These are phyloP conservation scores for Exophiala calicioides DNA, from an alignment of 2,329 filamentous ascomycete species.

Conservation along the genomic window DNA sequence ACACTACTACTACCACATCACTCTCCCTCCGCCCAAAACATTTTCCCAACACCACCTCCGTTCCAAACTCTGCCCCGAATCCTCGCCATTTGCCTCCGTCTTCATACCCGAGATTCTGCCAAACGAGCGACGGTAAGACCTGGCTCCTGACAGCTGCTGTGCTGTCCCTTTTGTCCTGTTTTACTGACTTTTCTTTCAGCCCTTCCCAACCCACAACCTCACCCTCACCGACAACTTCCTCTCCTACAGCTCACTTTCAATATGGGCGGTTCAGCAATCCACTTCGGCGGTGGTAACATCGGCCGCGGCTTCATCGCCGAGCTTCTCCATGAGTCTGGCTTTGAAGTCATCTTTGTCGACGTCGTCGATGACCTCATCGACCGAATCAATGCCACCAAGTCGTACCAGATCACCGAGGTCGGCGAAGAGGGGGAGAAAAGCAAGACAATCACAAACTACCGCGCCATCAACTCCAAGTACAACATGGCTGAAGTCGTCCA, in stretches of 20 bases:
- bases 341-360: conserved; percentile 95
- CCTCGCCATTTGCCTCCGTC: no score
- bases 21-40: no score
- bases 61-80: no score
- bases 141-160: conserved; percentile 2
- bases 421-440: conserved; percentile 77
- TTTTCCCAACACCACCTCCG: no score
- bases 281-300: conserved; percentile 86
- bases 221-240: not conserved
- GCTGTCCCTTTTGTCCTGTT: not conserved
- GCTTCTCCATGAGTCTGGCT: conserved; percentile 92
- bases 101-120: conserved; percentile 1
- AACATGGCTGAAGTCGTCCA: conserved; percentile 78
- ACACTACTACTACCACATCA: no score
- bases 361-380: conserved; percentile 84
- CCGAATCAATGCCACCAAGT: conserved; percentile 69
- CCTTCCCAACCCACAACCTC: not conserved
- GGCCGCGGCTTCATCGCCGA: conserved; percentile 84
- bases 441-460: conserved; percentile 90
- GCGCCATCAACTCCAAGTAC: conserved; percentile 91
- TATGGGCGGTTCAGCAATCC: conserved; percentile 64
- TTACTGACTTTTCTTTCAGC: conserved; percentile 3
- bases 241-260: conserved; percentile 5
- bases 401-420: conserved; percentile 92
- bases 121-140: conserved; percentile 2